Base-by-base conservation (phyloP, 768 basidiomycete species). In the Lyophyllum decastes region DNA sequence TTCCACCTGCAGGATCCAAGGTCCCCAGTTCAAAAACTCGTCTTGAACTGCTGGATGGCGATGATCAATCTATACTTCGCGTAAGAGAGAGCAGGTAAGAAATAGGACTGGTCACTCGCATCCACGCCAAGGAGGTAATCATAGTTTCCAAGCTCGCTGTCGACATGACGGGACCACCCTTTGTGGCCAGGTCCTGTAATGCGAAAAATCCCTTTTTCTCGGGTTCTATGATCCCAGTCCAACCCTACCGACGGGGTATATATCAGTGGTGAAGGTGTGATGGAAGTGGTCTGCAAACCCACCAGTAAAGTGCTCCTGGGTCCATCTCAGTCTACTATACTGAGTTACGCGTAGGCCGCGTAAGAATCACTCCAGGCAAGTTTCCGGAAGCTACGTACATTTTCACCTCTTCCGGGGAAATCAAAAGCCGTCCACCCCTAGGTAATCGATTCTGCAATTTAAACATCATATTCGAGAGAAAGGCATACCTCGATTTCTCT, bases 401-500 rank as follows among this genome's bases (percentile, higher is more conserved):
- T 88, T 35, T 82, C 82, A 17, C 77, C 81, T 71, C 95, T 78
- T 41, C 87, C 90, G n/a, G 84, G 76, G 68, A 92, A 96, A 60
- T 90, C 85, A 69, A 91, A 98, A 0, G 78, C 84, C n/a, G 92
- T 93, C 91, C 92, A 93, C 0, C 82, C 89, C 92, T 92, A 46
- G 35, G 17, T 14, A 8, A 14, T 57, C 10, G 21, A 55, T 27
- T n/a, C n/a, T 50, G 55, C 40, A 14, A 46, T 51, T 12, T 9
- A 41, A n/a, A 24, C 9, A 14, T 12, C 22, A 21, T 30, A 19
- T n/a, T 16, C 49, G 12, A 25, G 38, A 33, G 24, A 49, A 26
- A 10, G 52, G 61, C 76, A 27, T 60, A 88, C 94, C 70, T 89
- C 83, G 12, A 96, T 89, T 57, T 88, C 77, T 70, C 81, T 77